Evolutionary conservation across 441 rosid genomes (phyloP), one percentile per base, ranked within the genome.

Genomic region (Syzygium syzygioides): DNA sequence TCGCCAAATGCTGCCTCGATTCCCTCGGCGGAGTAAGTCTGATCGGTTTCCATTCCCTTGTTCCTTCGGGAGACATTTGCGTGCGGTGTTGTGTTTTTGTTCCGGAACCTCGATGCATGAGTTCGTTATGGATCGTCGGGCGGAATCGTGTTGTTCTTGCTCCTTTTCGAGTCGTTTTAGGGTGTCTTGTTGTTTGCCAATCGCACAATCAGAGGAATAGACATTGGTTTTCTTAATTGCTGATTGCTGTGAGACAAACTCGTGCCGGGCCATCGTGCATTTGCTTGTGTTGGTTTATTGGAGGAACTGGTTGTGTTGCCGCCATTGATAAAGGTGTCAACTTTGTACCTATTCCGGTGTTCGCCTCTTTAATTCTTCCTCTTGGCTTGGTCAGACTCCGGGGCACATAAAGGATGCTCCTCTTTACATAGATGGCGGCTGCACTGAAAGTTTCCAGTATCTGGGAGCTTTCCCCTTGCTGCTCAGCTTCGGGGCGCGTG

Each of bases 361-460:
- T 57, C 19, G 64, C 86, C 62, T 87, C 37, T 88, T 55, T 87
- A 79, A n/a, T 59, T 34, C 86, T 62, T 79, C 23, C 56, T 89
- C 66, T 85, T 32, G 19, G 86, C 30, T 84, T 88, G 85, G 89
- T 87, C 88, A 96, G 99, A 92, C 95, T 87, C 92, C 96, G 20
- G 98, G 96, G 91, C 94, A 94, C 89, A 85, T 96, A 14, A 92
- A 94, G 90, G 97, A 93, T 89, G 92, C 98, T 53, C 90, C 95
- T 80, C 90, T 98, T 64, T 98, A 98, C 91, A 91, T 96, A 10
- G 99, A 98, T 92, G 94, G 97, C 76, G 99, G 99, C 25, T 98
- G 98, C 91, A 94, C 98, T 9, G 99, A 98, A 91, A 94, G 99
- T 89, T 98, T 98, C 91, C 98, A 96, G 87, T 90, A 92, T 90